A percentile compares a stretch with the other conserved stretches of the same genome.
phyloP scores from a whole-genome alignment of 495 filamentous ascomycete genomes.

The Hypoxylon lienhwacheense region DNA sequence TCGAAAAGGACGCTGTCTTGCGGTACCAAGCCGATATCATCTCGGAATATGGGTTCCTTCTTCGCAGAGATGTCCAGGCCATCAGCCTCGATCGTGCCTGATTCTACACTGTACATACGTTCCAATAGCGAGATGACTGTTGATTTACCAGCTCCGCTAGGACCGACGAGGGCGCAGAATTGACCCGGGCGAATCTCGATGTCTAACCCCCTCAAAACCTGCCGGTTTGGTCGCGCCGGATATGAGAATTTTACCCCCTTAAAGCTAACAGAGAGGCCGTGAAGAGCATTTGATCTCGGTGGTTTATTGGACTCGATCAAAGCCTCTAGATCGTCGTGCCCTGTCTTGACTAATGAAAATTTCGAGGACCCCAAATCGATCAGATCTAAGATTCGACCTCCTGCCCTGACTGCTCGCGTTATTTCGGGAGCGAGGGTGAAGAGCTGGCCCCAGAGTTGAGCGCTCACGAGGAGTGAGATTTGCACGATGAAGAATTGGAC shows the following conservation, averaged over 20 bases:
- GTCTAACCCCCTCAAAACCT: slow-evolving; percentile 56
- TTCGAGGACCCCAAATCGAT: slow-evolving; percentile 49
- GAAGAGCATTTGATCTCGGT: slow-evolving; percentile 20
- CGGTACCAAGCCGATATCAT: slow-evolving; percentile 55
- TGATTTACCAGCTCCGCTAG: slow-evolving; percentile 64
- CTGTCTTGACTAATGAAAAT: slow-evolving; percentile 10
- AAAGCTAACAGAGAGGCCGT: slow-evolving; percentile 53
- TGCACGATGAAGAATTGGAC: slow-evolving; percentile 69
- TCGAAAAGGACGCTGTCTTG: slow-evolving; percentile 60
- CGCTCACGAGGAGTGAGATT: slow-evolving; percentile 62
- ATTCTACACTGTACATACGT: slow-evolving; percentile 52
- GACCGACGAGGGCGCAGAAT: slow-evolving; percentile 63
- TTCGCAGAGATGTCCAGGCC: slow-evolving; percentile 48
- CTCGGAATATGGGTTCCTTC: slow-evolving; percentile 52
- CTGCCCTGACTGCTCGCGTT: slow-evolving; percentile 56
- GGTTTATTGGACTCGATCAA: slow-evolving; percentile 25
- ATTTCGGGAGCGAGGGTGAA: slow-evolving; percentile 66
- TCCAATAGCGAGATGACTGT: slow-evolving; percentile 63
- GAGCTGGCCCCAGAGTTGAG: slow-evolving; percentile 66
- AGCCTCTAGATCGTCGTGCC: slow-evolving; percentile 30
- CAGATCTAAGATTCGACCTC: slow-evolving; percentile 50
- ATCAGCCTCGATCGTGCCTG: slow-evolving; percentile 42
- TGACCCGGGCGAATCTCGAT: slow-evolving; percentile 59
- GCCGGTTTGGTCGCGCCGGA: slow-evolving; percentile 58
- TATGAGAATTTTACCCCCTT: slow-evolving; percentile 61